A percentile compares a stretch with the other conserved stretches of the same genome.
phyloP scores from a whole-genome alignment of 140 eudicot species.

The Oenanthe javanica region DNA sequence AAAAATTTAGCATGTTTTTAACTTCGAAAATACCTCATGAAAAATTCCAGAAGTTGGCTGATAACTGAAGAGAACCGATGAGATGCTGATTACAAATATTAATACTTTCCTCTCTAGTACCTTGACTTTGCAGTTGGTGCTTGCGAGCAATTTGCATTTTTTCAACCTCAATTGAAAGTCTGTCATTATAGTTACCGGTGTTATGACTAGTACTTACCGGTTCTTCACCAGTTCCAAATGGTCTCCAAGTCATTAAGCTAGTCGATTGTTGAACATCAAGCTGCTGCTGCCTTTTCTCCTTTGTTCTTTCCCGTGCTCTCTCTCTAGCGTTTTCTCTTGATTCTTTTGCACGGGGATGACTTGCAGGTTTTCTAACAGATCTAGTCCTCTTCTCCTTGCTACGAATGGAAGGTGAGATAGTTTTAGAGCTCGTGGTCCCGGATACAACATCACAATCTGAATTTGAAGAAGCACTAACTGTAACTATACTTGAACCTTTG shows the following conservation, averaged over 20 bases:
- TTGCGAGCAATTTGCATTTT: neutral
- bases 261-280: neutral
- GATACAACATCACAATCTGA: slow-evolving; percentile 61
- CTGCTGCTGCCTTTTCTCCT: slow-evolving; percentile 21
- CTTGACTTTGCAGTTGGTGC: slow-evolving; percentile 24
- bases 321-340: slow-evolving; percentile 48
- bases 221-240: slow-evolving; percentile 20
- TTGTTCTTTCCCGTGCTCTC: slow-evolving; percentile 52
- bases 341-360: slow-evolving; percentile 35
- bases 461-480: slow-evolving; percentile 30
- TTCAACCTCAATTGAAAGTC: neutral
- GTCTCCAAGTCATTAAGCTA: slow-evolving; percentile 30
- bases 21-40: slow-evolving; percentile 26
- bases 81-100: slow-evolving; percentile 23
- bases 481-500: slow-evolving; percentile 18
- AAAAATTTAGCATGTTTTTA: neutral
- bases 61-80: slow-evolving; percentile 31
- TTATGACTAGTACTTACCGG: slow-evolving; percentile 11
- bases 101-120: slow-evolving; percentile 2
- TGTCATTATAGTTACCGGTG: slow-evolving; percentile 5
- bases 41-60: slow-evolving; percentile 29
- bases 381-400: slow-evolving; percentile 21
- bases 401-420: neutral
- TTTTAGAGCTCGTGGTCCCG: slow-evolving; percentile 3
- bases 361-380: slow-evolving; percentile 23